A percentile compares a stretch with the other conserved stretches of the same genome.
These are phyloP conservation scores for Saitoella complicata DNA, from an alignment of 805 yeast genomes.

Conservation along the genomic window DNA sequence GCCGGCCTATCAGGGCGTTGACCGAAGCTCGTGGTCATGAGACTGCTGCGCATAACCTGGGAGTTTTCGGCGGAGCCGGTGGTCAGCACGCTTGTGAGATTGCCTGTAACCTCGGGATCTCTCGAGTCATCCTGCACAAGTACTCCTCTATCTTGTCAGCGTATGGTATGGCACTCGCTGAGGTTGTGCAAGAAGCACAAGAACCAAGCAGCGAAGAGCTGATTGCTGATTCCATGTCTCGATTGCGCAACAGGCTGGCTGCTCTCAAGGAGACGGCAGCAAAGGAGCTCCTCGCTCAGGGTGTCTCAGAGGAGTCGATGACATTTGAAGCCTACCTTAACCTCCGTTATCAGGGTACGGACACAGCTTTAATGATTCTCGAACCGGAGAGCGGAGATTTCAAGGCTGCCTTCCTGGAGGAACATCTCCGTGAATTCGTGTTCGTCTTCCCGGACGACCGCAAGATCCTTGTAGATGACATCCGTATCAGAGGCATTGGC, in stretches of 20 bases:
- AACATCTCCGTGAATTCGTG: slow-evolving; percentile 59
- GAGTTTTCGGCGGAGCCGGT: slow-evolving; percentile 85
- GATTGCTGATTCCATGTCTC: slow-evolving; percentile 17
- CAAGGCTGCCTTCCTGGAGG: slow-evolving; percentile 30
- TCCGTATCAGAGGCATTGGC: slow-evolving; percentile 59
- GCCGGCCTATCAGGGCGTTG: slow-evolving; percentile 69
- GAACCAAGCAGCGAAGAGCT: slow-evolving; percentile 44
- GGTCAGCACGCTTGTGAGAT: slow-evolving; percentile 78
- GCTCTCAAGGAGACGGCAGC: slow-evolving; percentile 30
- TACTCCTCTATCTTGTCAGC: slow-evolving; percentile 76
- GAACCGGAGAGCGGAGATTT: slow-evolving; percentile 21
- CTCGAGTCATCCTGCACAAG: slow-evolving; percentile 53
- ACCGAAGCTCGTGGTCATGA: slow-evolving; percentile 74
- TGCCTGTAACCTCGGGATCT: slow-evolving; percentile 53
- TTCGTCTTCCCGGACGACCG: slow-evolving; percentile 35
- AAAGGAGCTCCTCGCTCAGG: slow-evolving; percentile 33
- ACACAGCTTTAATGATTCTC: slow-evolving; percentile 62
- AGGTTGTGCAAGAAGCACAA: slow-evolving; percentile 62
- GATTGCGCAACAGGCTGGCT: slow-evolving; percentile 31
- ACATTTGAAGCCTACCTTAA: slow-evolving; percentile 51
- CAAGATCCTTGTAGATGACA: slow-evolving; percentile 49
- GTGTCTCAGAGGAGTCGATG: slow-evolving; percentile 31
- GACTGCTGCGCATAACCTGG: slow-evolving; percentile 48
- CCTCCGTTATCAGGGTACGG: slow-evolving; percentile 73
- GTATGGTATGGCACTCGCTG: slow-evolving; percentile 76